Conservation (phyloP, 768 basidiomycete genomes). For the Auricularia sp. region DNA sequence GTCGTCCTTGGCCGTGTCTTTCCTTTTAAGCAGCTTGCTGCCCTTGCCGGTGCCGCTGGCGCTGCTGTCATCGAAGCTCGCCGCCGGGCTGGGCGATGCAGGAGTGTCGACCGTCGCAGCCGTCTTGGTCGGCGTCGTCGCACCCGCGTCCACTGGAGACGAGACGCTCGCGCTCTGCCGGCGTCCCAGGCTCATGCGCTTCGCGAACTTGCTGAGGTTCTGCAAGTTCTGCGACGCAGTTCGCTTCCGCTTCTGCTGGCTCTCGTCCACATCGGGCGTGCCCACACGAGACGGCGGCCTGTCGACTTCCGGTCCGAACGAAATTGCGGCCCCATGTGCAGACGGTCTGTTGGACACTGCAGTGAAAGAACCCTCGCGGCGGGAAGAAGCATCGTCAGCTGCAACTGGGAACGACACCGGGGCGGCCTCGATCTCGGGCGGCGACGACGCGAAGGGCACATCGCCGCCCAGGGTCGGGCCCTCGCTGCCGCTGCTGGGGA, state of each 20-base stretch:
- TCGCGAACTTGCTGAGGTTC: slow-evolving; percentile 73
- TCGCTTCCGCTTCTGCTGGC: slow-evolving; percentile 60
- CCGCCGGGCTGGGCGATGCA: background rate
- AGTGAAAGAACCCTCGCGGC: slow-evolving; percentile 19
- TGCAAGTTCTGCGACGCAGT: slow-evolving; percentile 82
- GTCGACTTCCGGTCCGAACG: slow-evolving; percentile 48
- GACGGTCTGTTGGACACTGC: slow-evolving; percentile 10
- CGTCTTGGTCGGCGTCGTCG: background rate
- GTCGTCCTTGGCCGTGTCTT: slow-evolving; percentile 5
- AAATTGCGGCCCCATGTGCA: slow-evolving; percentile 37
- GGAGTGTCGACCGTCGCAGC: background rate
- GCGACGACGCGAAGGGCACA: slow-evolving; percentile 19
- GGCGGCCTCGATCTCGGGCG: slow-evolving; percentile 23
- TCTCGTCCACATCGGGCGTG: slow-evolving; percentile 65
- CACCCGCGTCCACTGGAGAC: background rate
- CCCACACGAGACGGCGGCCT: slow-evolving; percentile 48
- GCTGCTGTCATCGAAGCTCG: background rate
- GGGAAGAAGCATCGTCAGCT: slow-evolving; percentile 22
- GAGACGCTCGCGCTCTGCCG: background rate
- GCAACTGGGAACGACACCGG: slow-evolving; percentile 24
- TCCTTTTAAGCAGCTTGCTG: background rate
- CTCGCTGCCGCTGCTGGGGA: slow-evolving; percentile 19
- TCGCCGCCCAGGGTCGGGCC: background rate
- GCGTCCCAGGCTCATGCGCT: slow-evolving; percentile 18
- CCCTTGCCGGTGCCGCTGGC: background rate